phyloP scores from a whole-genome alignment of 208 protist species.

The Crithidia brevicula region DNA sequence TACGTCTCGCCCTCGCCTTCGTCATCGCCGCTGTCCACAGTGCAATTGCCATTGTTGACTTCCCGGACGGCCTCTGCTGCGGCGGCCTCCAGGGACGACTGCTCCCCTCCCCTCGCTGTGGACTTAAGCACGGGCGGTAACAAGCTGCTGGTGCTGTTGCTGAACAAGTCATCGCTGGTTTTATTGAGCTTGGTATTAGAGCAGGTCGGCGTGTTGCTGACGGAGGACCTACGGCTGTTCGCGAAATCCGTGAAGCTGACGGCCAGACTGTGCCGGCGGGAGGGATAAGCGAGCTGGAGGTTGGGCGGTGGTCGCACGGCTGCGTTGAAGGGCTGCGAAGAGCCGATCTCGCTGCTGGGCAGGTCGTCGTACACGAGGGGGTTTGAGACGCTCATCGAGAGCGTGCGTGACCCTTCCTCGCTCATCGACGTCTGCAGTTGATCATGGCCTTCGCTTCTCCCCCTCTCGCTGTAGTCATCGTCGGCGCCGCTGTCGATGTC shows the following conservation, averaged over 20 bases:
- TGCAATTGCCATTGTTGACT: neutral
- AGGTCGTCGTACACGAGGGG: constrained; percentile 18
- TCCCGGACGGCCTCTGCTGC: constrained; percentile 9
- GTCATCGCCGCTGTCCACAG: no score
- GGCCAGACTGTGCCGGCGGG: neutral
- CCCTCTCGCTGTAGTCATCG: neutral
- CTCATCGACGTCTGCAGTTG: constrained; percentile 5
- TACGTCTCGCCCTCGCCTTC: neutral
- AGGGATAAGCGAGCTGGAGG: constrained; percentile 12
- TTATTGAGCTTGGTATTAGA: neutral
- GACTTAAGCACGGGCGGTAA: constrained; percentile 13
- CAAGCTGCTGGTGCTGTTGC: constrained; percentile 20
- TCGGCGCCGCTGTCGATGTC: constrained; percentile 17
- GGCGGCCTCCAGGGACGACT: constrained; percentile 2
- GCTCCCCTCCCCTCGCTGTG: constrained; percentile 1
- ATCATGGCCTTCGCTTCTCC: neutral
- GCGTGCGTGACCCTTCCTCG: constrained; percentile 9
- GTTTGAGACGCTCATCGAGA: constrained; percentile 16
- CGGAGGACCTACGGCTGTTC: neutral
- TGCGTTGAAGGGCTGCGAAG: constrained; percentile 13
- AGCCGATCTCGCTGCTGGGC: constrained; percentile 18
- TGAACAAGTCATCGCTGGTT: constrained; percentile 1
- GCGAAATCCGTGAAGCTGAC: neutral
- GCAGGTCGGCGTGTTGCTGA: constrained; percentile 12
- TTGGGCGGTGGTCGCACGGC: constrained; percentile 14